Percentiles rank a stretch among this genome's conserved stretches.
Evolutionary conservation across 768 basidiomycete species (phyloP).

Genomic region (Lactarius vividus): DNA sequence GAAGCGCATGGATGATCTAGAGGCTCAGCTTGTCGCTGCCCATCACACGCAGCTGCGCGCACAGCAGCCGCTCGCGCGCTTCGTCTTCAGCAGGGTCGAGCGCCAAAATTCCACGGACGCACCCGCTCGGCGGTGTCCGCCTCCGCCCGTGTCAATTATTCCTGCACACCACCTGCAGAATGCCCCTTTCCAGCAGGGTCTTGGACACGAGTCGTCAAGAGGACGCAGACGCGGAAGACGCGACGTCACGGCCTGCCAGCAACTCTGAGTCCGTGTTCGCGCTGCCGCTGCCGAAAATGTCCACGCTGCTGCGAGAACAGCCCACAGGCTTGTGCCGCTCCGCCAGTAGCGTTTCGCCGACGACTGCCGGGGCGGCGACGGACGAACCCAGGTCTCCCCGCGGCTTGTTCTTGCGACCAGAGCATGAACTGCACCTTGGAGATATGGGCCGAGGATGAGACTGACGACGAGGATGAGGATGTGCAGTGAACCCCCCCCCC

Average conservation of each 20-base stretch:
- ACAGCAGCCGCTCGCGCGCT: slow-evolving; percentile 18
- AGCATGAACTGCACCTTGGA: slow-evolving; percentile 69
- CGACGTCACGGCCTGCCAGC: slow-evolving; percentile 36
- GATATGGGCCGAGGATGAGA: slow-evolving; percentile 54
- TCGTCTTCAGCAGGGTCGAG: slow-evolving; percentile 18
- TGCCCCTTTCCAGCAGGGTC: background rate
- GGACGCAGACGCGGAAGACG: slow-evolving; percentile 10
- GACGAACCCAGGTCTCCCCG: slow-evolving; percentile 57
- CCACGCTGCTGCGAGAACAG: slow-evolving; percentile 62
- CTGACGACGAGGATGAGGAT: background rate
- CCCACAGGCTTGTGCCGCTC: slow-evolving; percentile 33
- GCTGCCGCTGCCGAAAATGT: slow-evolving; percentile 68
- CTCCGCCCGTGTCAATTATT: background rate
- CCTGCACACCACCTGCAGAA: background rate
- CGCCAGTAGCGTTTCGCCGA: slow-evolving; percentile 53
- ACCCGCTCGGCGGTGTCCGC: background rate
- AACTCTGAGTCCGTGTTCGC: slow-evolving; percentile 65
- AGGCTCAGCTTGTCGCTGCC: slow-evolving; percentile 35
- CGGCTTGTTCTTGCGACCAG: slow-evolving; percentile 66
- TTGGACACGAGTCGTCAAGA: background rate
- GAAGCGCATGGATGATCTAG: slow-evolving; percentile 40
- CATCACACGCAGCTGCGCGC: slow-evolving; percentile 31
- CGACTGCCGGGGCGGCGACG: slow-evolving; percentile 58
- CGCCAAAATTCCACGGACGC: slow-evolving; percentile 10
- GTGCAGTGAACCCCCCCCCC: background rate